These are phyloP conservation scores for Flaveria sonorensis DNA, from an alignment of 129 eudicot genomes.

Conservation along the genomic window DNA sequence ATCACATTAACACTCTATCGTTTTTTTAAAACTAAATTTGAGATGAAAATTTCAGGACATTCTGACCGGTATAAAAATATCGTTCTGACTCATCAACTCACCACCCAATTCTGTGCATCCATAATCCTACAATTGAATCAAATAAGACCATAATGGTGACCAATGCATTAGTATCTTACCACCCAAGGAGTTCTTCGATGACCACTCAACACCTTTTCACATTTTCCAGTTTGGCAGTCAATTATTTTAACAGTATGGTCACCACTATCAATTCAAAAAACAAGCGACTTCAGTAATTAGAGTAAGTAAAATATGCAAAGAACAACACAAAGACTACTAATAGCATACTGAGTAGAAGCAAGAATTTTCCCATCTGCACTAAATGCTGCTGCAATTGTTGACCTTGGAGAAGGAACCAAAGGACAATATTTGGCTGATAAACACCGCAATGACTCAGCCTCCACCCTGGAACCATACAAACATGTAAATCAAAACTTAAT, in stretches of 20 bases:
- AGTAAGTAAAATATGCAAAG: conserved; percentile 55
- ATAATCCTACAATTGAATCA: background rate
- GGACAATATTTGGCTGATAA: conserved; percentile 87
- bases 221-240: conserved; percentile 83
- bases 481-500: background rate
- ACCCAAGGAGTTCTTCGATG: conserved; percentile 99
- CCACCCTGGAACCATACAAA: conserved; percentile 60
- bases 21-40: background rate
- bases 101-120: conserved; percentile 2
- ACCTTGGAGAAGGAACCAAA: conserved; percentile 88
- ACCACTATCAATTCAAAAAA: conserved; percentile 55
- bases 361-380: conserved; percentile 94
- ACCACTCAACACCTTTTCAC: conserved; percentile 88
- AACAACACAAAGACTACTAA: conserved; percentile 15
- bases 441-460: conserved; percentile 75
- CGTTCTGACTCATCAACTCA: background rate
- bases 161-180: conserved; percentile 54
- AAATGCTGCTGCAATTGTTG: conserved; percentile 97
- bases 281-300: conserved; percentile 16
- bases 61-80: background rate
- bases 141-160: background rate
- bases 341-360: conserved; percentile 93
- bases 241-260: conserved; percentile 98
- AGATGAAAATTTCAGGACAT: background rate
- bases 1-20: background rate